Base-by-base conservation (phyloP, 2,329 filamentous ascomycete species). In the Alternaria sp. region DNA sequence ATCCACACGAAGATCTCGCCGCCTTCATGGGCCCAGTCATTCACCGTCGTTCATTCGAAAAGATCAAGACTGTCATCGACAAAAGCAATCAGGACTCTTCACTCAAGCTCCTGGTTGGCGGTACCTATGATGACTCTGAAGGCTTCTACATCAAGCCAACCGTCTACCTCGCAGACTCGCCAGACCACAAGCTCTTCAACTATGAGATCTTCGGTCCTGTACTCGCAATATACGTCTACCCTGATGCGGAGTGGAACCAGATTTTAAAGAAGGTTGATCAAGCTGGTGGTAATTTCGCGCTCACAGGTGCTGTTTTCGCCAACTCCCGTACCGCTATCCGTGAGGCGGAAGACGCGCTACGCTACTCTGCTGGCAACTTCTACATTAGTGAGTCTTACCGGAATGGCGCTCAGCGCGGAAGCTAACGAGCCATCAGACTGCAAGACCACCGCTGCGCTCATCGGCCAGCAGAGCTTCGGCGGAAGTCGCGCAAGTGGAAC, bases 11-110 rank as follows among this genome's bases (percentile, higher is more conserved):
- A 47, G 83, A 91, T 41, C 89, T 91, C 72, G 83, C 86, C 68
- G 92, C 93, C 82, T 96, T 96, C 82, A 88, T 94, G 76, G 92
- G 92, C 10, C 93, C 93, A 12, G 92, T 96, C 59, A 96, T 96
- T 78, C 92, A 96, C 82, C 85, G 88, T 66, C 86, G 84, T 14
- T 91, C 90, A 3, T 96, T 96, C 84, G 87, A 92, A 78, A 94
- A 94, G 82, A 87, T 96, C 7, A 85, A 87, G 2, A 84, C 85
- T 14, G 90, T 90, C 58, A 96, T 96, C 68, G 90, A 95, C 64
- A 87, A 87, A 28, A 91, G 92, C 20, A 93, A 92, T 81, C 84
- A 84, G 4, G 93, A 96, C 77, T 80, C 85, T 9, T 87, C 90
- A 66, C 86, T 96, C 26, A 86, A 91, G 78, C 84, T 94, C 3